phyloP scores from a whole-genome alignment of 2,329 filamentous ascomycete species.

The Fusarium clavum region DNA sequence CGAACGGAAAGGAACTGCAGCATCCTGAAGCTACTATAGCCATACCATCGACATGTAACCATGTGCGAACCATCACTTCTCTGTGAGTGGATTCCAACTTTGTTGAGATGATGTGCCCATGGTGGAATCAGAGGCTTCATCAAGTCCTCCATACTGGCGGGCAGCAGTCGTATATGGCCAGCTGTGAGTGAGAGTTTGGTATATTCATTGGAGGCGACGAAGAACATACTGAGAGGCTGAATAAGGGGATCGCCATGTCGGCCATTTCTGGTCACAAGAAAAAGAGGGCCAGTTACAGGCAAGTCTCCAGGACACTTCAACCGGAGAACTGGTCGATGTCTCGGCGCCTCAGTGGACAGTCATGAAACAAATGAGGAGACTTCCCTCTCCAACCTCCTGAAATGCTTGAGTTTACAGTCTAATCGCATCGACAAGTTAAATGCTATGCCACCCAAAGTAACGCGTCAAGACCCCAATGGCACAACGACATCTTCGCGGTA shows the following conservation, averaged over 20 bases:
- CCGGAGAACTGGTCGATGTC: fast-evolving
- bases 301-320: fast-evolving
- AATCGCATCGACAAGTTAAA: fast-evolving
- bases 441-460: not conserved
- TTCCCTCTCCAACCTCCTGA: not conserved
- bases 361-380: not conserved
- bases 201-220: too few relatives aligned
- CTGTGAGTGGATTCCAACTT: too few relatives aligned
- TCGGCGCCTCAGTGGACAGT: not conserved
- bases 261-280: not conserved
- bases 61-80: too few relatives aligned
- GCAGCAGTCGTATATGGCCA: too few relatives aligned
- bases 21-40: too few relatives aligned
- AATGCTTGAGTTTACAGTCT: not conserved
- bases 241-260: not conserved
- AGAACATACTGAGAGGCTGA: not conserved
- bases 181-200: too few relatives aligned
- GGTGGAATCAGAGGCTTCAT: too few relatives aligned
- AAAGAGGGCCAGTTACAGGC: not conserved
- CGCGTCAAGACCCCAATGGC: too few relatives aligned
- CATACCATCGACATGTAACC: too few relatives aligned
- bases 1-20: too few relatives aligned
- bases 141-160: too few relatives aligned
- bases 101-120: too few relatives aligned
- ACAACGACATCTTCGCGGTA: not conserved